phyloP scores from a whole-genome alignment of 169 alveolate genomes.

The Plasmodium gaboni region DNA sequence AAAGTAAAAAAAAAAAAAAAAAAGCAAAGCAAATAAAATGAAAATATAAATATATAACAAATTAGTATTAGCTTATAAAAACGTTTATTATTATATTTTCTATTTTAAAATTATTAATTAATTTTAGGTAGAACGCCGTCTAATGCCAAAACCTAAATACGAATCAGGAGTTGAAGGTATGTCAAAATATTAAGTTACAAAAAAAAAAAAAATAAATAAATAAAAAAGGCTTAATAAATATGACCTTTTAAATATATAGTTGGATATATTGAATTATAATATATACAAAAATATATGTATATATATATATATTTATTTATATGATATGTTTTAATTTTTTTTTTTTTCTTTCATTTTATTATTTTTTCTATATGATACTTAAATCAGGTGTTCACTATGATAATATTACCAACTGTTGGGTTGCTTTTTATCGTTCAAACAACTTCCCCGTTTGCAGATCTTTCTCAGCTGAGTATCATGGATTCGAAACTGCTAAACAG shows the following conservation, averaged over 20 bases:
- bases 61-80: neutral
- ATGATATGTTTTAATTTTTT: neutral
- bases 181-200: no score
- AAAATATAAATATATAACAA: no score
- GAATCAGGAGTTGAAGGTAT: conserved; percentile 69
- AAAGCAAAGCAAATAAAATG: no score
- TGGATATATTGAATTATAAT: no score
- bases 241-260: no score
- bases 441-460: conserved; percentile 74
- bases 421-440: conserved; percentile 47
- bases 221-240: no score
- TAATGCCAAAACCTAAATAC: conserved; percentile 37
- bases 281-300: neutral
- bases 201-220: no score
- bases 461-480: conserved; percentile 74
- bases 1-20: conserved; percentile 52
- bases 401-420: conserved; percentile 67
- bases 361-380: neutral
- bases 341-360: neutral
- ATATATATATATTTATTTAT: neutral
- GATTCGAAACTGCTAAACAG: conserved; percentile 72
- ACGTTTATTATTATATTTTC: neutral
- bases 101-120: conserved; percentile 1
- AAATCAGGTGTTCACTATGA: conserved; percentile 64
- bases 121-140: conserved; percentile 23